Base-by-base conservation (phyloP, 352 stramenopile species). In the Globisporangium middletonii region DNA sequence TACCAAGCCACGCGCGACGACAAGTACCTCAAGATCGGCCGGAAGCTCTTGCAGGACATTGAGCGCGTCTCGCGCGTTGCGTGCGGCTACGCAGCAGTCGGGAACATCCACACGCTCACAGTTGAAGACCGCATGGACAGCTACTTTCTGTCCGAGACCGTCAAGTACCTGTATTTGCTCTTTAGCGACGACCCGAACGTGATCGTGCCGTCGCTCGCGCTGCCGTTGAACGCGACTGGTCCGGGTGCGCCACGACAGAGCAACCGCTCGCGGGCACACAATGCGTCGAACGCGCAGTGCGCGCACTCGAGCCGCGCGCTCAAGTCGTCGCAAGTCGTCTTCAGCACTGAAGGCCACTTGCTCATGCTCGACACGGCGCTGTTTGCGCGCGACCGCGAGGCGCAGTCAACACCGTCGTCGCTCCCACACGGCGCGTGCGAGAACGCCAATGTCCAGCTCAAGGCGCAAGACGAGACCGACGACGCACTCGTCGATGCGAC, bases 81-180 rank as follows among this genome's bases (percentile, higher is more conserved):
- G 8, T 99, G 96, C 60, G 96, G 96, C 1, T 98, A 96, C 73
- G 92, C 93, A 19, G 89, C 88, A 1, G 75, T 95, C n/a, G 85
- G 83, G 19, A 76, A 98, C 61, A 94, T 98, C 63, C 73, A 94
- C 53, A 95, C 86, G 19, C 72, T 94, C 6, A 69, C 83, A 2
- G 82, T 99, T 9, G 79, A 97, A 33, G 89, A 99, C 61, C 91
- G 97, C 63, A 99, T 99, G 97, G 95, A 98, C 61, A 98, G 89
- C 55, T 99, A 98, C 59, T 99, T 99, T 63, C 75, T 99, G 2
- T 97, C 88, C 2, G 97, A 99, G 78, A 99, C 97, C 4, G 79
- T 97, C 35, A 99, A 99, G 72, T 99, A 99, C 66, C 64, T 99
- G 16, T 99, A 98, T 73, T 65, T 99, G 33, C 91, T 98, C 27